Percentiles rank a stretch among this genome's conserved stretches.
Conservation (phyloP, 2,329 filamentous ascomycete species). For the Ambrosiella beaveri region DNA sequence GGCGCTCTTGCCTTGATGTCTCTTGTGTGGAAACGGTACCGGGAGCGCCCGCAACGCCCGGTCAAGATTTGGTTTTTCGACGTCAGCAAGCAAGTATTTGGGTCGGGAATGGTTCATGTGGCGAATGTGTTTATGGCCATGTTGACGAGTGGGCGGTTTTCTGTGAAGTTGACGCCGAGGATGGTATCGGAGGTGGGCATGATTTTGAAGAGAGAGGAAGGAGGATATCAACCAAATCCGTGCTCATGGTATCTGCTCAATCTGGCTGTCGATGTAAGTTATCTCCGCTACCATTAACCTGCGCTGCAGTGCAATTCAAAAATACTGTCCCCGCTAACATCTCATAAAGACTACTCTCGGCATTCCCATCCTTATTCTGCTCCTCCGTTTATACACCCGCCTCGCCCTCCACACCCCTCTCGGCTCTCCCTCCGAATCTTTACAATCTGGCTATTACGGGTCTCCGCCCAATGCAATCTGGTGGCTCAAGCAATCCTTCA, state of each 20-base stretch:
- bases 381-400: slow-evolving; percentile 61
- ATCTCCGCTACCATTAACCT: background rate
- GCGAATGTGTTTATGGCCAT: slow-evolving; percentile 94
- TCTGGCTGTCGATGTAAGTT: slow-evolving; percentile 79
- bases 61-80: slow-evolving; percentile 98
- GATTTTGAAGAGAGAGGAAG: slow-evolving; percentile 23
- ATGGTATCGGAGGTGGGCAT: slow-evolving; percentile 22
- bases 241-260: slow-evolving; percentile 96
- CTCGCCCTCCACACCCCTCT: slow-evolving; percentile 59
- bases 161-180: slow-evolving; percentile 38
- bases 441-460: slow-evolving; percentile 85
- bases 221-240: slow-evolving; percentile 62
- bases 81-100: slow-evolving; percentile 91
- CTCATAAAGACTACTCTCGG: slow-evolving; percentile 67
- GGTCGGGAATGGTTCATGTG: slow-evolving; percentile 75
- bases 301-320: background rate
- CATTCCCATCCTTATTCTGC: slow-evolving; percentile 82
- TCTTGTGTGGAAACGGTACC: slow-evolving; percentile 83
- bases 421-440: slow-evolving; percentile 68
- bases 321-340: slow-evolving; percentile 3
- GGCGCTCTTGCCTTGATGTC: slow-evolving; percentile 69
- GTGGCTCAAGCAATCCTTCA: slow-evolving; percentile 93
- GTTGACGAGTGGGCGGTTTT: slow-evolving; percentile 75
- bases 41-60: slow-evolving; percentile 78
- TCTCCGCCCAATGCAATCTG: slow-evolving; percentile 61